A percentile compares a stretch with the other conserved stretches of the same genome.
These are phyloP conservation scores for Silene uniflora DNA, from an alignment of 148 eudicot species.

Conservation along the genomic window DNA sequence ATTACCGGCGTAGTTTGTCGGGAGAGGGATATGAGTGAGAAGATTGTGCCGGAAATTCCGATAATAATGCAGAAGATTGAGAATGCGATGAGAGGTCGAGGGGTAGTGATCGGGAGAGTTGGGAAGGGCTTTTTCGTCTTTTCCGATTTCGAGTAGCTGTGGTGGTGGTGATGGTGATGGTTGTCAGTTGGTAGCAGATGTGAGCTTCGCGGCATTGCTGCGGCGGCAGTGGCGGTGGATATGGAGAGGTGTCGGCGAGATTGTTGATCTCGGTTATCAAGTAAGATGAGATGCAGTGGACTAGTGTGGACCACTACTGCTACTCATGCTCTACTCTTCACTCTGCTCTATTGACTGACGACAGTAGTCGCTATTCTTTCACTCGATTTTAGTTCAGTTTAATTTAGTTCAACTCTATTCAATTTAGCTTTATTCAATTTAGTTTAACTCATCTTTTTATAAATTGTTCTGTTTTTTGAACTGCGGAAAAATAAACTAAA, in stretches of 20 bases:
- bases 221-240: not conserved
- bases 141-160: conserved; percentile 44
- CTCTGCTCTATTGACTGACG: not conserved
- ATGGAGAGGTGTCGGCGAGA: not conserved
- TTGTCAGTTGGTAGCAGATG: conserved; percentile 20
- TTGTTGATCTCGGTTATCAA: conserved; percentile 6
- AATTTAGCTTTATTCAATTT: too few species aligned
- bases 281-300: not conserved
- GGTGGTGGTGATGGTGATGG: conserved; percentile 18
- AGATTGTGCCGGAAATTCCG: conserved; percentile 46
- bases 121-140: conserved; percentile 49
- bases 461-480: too few species aligned
- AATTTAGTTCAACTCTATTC: too few species aligned
- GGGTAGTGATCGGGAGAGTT: conserved; percentile 5
- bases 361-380: too few species aligned
- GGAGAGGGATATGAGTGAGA: conserved; percentile 49
- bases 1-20: conserved; percentile 33
- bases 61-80: conserved; percentile 39
- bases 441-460: too few species aligned
- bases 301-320: not conserved
- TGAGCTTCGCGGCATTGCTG: conserved; percentile 20
- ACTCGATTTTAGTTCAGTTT: too few species aligned
- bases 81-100: conserved; percentile 27
- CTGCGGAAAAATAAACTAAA: too few species aligned
- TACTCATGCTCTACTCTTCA: not conserved